Evolutionary conservation across 1,284 basidiomycete genomes (phyloP), one percentile per base, ranked within the genome.

Genomic region (Puccinia sorghi): DNA sequence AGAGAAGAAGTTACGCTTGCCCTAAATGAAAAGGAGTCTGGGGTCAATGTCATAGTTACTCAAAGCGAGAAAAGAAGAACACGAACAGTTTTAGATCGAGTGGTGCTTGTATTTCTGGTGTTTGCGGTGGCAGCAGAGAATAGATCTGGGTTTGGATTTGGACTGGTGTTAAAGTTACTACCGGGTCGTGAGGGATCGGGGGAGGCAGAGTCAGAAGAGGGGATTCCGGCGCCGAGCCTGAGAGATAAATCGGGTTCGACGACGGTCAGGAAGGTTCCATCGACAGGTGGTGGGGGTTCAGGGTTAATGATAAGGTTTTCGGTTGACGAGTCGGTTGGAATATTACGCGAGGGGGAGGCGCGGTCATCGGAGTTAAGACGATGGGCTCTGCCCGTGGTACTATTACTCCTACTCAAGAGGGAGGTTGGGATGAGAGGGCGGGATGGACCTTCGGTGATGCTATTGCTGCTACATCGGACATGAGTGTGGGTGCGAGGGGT

Each of bases 1-100:
- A 13, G 74, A 67, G 41, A 77, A 77, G 67, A 77, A 77, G 54
- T 69, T 77, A 8, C 74, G 63, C 27, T 69, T 77, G 15, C 64
- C 48, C 73, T 69, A 52, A 20, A 50, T 32, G 32, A 17, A 20
- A 46, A 46, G 57, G 22, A 57, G 32, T 20, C 4, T 32, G 32
- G 37, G 11, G 39, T 39, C 52, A 39, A 39, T 63, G 1, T 63
- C 39, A 39, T 25, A 11, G n/a, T 37, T 27, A 32, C 2, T 32
- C 32, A 32, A 32, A 32, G 32, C 32, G 32, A 32, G 32, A 32
- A 32, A 32, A 32, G 32, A 32, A 32, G 32, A 32, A 32, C 32
- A 74, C 72, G 22, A 41, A 74, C 73, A 52, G 48, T 64, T 63
- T 75, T 75, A 1, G 50, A 52, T 43, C 61, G 46, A 39, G 56